Evolutionary conservation across 192 early-diverging fungal species (phyloP), one percentile per base, ranked within the genome.

Genomic region (Lobosporangium transversale): DNA sequence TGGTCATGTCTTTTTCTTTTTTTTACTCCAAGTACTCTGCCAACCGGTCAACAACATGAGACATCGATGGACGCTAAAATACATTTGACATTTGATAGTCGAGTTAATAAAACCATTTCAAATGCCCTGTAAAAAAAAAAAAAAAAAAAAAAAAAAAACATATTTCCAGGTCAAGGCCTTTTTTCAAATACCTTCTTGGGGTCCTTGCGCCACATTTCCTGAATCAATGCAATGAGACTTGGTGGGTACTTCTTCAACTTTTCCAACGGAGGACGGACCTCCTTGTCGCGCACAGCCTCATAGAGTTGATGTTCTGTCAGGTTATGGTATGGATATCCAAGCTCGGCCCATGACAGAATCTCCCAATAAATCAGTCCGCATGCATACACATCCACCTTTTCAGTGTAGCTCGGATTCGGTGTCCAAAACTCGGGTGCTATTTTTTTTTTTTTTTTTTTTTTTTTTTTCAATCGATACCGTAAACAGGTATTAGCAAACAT

Each of bases 311-410:
- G 87, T 78, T 90, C 88, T 4, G 81, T 87, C 68, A 85, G 81
- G 63, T 90, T 88, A 64, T 91, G 88, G 81, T 89, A 93, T 2
- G 91, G 91, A 51, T 91, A 93, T 35, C 89, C 89, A 35, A 81
- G 81, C 48, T 84, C 88, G 32, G 86, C 85, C 91, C 91, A 93
- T 42, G 88, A 89, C 52, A 93, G 49, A 52, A 93, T 93, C 74
- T 93, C 91, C 91, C 91, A 93, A 58, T 89, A 93, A 55, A 93
- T 93, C 47, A 93, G 48, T 4, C 84, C 91, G 55, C 89, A 90
- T 12, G 91, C 91, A 79, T 93, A 93, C 26, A 87, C 79, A 56
- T 85, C 82, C 37, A 93, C 91, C 65, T 93, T 93, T 62, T 93
- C 91, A 0, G 89, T 89, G 68, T 93, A 93, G 50, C 88, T 86